Evolutionary conservation across 2,329 filamentous ascomycete species (phyloP).

Genomic region (Rasamsonia emersonii): DNA sequence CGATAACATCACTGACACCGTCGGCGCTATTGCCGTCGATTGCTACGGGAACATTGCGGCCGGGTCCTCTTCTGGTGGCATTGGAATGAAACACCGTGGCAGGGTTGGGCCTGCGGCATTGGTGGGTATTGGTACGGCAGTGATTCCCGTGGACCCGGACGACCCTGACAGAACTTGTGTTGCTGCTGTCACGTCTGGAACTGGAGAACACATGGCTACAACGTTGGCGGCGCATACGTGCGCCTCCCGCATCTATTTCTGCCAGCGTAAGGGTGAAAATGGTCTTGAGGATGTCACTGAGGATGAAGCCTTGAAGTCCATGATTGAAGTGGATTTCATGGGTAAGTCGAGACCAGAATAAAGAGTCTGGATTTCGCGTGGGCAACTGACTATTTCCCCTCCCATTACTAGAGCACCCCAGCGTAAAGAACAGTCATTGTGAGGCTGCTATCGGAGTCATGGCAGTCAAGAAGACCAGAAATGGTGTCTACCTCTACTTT

Average conservation of each 20-base stretch:
- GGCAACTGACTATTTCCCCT: slow-evolving; percentile 4
- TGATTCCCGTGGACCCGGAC: slow-evolving; percentile 66
- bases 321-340: slow-evolving; percentile 88
- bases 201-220: slow-evolving; percentile 95
- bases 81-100: slow-evolving; percentile 95
- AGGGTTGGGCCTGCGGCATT: slow-evolving; percentile 87
- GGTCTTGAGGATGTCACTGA: slow-evolving; percentile 61
- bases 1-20: slow-evolving; percentile 79
- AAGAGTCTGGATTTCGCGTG: not conserved
- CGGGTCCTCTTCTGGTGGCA: slow-evolving; percentile 91
- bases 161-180: slow-evolving; percentile 64
- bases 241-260: slow-evolving; percentile 73
- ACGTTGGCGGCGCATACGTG: slow-evolving; percentile 84
- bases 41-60: slow-evolving; percentile 79
- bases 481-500: slow-evolving; percentile 79
- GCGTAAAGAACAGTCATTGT: slow-evolving; percentile 69
- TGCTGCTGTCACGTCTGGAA: slow-evolving; percentile 83
- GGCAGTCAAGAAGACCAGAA: slow-evolving; percentile 71
- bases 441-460: slow-evolving; percentile 86
- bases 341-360: slow-evolving; percentile 33
- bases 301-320: slow-evolving; percentile 67
- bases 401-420: slow-evolving; percentile 54
- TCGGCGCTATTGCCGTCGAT: slow-evolving; percentile 92
- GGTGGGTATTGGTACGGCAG: slow-evolving; percentile 81
- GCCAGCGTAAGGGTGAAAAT: slow-evolving; percentile 49